phyloP scores from a whole-genome alignment of 768 basidiomycete genomes.

The Rhodotorula paludigena region DNA sequence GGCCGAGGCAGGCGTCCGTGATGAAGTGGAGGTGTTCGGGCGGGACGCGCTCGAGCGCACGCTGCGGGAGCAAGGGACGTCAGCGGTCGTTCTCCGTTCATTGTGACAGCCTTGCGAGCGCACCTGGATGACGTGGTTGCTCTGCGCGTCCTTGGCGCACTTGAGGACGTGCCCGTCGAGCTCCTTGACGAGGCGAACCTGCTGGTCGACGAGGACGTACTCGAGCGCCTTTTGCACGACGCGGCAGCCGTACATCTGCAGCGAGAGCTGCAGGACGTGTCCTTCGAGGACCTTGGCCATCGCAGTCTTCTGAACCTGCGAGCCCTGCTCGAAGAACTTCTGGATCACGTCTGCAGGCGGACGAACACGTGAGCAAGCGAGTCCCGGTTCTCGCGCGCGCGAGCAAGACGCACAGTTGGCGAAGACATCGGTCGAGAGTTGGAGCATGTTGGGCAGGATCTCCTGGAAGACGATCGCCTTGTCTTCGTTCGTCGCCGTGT shows the following conservation, averaged over 20 bases:
- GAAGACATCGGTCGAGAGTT: conserved; percentile 84
- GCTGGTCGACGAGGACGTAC: conserved; percentile 69
- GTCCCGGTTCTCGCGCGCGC: no score
- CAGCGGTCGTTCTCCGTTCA: no score
- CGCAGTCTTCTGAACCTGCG: conserved; percentile 63
- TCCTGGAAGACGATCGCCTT: conserved; percentile 76
- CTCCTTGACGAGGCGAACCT: conserved; percentile 67
- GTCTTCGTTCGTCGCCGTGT: conserved; percentile 69
- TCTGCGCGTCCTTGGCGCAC: conserved; percentile 85
- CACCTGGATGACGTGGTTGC: conserved; percentile 72
- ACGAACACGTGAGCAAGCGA: neutral
- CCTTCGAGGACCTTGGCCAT: conserved; percentile 71
- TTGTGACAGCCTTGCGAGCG: conserved; percentile 20
- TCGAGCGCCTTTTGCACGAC: conserved; percentile 94
- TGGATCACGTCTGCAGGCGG: conserved; percentile 67
- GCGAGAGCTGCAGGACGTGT: conserved; percentile 66
- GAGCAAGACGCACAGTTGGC: conserved; percentile 74
- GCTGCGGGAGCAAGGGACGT: conserved; percentile 53
- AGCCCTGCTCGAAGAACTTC: conserved; percentile 84
- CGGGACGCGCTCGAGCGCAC: conserved; percentile 73
- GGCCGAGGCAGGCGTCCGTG: conserved; percentile 62
- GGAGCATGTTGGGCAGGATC: conserved; percentile 71
- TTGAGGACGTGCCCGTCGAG: conserved; percentile 72
- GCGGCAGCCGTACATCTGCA: conserved; percentile 94
- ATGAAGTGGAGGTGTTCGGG: conserved; percentile 73